Base-by-base conservation (phyloP, 345 rosid species). In the Cardiospermum halicacabum region DNA sequence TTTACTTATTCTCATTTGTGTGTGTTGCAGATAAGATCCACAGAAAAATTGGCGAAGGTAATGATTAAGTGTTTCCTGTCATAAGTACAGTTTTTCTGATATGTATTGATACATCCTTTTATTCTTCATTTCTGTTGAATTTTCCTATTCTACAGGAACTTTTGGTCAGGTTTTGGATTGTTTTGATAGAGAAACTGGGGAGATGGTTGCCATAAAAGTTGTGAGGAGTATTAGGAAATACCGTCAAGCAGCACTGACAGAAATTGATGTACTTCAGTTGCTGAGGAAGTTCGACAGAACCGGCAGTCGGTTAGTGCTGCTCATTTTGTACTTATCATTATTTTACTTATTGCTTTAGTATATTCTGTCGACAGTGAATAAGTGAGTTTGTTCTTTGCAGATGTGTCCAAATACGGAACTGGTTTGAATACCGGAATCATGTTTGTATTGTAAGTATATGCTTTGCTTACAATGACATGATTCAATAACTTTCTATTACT, bases 101-200 rank as follows among this genome's bases (percentile, higher is more conserved):
- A 49, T 22, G 30, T 53, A 4, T 24, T 32, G n/a, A 45, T 28
- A 22, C 24, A 15, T 54, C 49, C 57, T 36, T 3, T 16, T 53
- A 8, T 50, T 58, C 11, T 28, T 32, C 50, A 31, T 56, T 13
- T 22, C 28, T 32, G 11, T 69, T 31, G 16, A 28, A 56, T 11
- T 26, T 30, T 62, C 34, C 39, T 50, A 28, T 56, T 69, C 47
- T 47, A 65, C 85, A 86, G 92, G 92, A 27, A 84, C 89, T 31
- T 86, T 86, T 59, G 89, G 92, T 63, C 89, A 82, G 84, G 92
- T 86, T 58, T 68, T 86, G 77, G 89, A 86, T 74, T 86, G 92
- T 55, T 86, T 85, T 82, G 92, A 86, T 71, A 80, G 87, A 68
- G 92, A 84, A 71, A 70, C 75, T 19, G 77, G 74, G 67, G 87